Evolutionary conservation across 352 stramenopile species (phyloP).

Genomic region (Pythium monospermum): DNA sequence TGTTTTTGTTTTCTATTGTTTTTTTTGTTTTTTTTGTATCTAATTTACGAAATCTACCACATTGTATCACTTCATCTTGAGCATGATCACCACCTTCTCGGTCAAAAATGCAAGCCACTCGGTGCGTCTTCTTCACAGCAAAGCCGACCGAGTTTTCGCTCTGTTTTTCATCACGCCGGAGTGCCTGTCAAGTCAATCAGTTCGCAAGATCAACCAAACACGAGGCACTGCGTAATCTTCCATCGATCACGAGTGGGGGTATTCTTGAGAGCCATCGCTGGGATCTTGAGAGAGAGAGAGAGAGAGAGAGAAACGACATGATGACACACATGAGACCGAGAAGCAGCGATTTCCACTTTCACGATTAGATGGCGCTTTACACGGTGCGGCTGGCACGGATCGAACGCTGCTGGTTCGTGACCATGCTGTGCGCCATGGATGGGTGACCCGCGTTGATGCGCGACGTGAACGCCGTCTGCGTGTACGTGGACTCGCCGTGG

Average conservation of each 20-base stretch:
- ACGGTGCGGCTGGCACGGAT: constrained; percentile 64
- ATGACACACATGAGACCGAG: not conserved
- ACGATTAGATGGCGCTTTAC: constrained; percentile 16
- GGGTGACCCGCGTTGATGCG: constrained; percentile 74
- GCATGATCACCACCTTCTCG: not conserved
- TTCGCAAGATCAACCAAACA: not conserved
- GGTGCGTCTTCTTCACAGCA: too few species aligned
- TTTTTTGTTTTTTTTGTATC: not conserved
- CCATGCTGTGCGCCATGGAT: constrained; percentile 51
- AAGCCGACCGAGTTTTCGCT: too few species aligned
- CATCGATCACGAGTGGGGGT: not conserved
- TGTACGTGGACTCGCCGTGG: constrained; percentile 45
- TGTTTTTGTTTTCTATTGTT: not conserved
- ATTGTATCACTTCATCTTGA: not conserved
- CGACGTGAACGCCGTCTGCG: constrained; percentile 58
- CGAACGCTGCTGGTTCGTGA: constrained; percentile 56
- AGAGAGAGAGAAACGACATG: not conserved
- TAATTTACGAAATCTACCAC: not conserved
- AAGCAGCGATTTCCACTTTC: constrained; percentile 6
- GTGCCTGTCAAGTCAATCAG: not conserved
- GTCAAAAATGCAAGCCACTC: too few species aligned
- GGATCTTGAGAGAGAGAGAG: not conserved
- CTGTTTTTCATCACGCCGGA: not conserved
- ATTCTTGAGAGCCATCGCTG: not conserved
- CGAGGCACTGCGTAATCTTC: not conserved